phyloP scores from a whole-genome alignment of 305 asterid species.

The Solanum hybrid region DNA sequence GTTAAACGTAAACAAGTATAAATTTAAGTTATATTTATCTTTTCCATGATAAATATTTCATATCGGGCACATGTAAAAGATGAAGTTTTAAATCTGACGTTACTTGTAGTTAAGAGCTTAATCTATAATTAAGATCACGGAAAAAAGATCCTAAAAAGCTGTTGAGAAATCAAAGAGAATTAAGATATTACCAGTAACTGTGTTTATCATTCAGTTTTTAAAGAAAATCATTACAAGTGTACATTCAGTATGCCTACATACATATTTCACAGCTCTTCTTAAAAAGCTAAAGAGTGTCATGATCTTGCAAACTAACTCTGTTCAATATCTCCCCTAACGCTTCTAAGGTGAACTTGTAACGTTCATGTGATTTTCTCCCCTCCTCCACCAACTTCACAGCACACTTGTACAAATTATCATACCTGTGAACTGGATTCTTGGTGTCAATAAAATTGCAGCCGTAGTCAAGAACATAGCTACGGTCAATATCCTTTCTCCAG shows the following conservation, averaged over 20 bases:
- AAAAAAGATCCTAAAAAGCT: not conserved
- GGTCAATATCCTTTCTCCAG: conserved; percentile 46
- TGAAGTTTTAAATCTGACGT: not conserved
- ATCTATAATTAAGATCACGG: not conserved
- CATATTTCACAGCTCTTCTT: conserved; percentile 1
- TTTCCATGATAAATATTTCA: not conserved
- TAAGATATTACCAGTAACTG: not conserved
- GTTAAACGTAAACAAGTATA: not conserved
- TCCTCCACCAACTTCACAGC: conserved; percentile 36
- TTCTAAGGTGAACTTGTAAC: conserved; percentile 26
- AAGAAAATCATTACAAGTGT: not conserved
- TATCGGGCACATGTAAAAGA: not conserved
- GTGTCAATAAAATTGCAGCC: conserved; percentile 31
- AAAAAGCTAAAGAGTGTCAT: conserved; percentile 2
- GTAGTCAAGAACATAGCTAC: conserved; percentile 19
- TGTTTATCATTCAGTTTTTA: not conserved
- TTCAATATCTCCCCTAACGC: conserved; percentile 34
- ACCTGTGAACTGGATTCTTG: conserved; percentile 42
- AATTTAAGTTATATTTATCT: not conserved
- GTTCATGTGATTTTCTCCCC: conserved; percentile 40
- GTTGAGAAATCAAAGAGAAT: not conserved
- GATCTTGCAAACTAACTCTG: conserved; percentile 24
- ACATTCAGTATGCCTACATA: not conserved
- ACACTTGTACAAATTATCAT: conserved; percentile 32
- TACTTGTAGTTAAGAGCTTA: not conserved